Percentiles rank a stretch among this genome's conserved stretches.
Conservation (phyloP, 2,329 filamentous ascomycete species). For the Tolypocladium inflatum region DNA sequence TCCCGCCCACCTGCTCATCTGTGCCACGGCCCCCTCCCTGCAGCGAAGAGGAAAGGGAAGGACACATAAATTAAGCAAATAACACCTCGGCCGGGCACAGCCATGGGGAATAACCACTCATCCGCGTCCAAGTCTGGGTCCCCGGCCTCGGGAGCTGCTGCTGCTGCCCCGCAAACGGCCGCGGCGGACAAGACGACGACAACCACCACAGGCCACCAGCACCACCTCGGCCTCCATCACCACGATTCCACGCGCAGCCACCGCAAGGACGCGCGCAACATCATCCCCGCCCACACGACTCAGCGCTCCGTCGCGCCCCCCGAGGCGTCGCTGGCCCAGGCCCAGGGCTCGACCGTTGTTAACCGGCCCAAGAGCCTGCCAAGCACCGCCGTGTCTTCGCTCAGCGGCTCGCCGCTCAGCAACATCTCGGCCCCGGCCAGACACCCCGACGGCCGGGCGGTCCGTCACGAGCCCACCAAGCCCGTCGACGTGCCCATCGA, state of each 20-base stretch:
- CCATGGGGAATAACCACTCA: conserved; percentile 29
- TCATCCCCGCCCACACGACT: conserved; percentile 44
- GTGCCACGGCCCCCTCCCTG: background rate
- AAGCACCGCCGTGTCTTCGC: conserved; percentile 37
- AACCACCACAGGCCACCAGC: conserved; percentile 1
- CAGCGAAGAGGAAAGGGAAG: background rate
- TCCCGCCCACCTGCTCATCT: background rate
- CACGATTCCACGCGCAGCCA: conserved; percentile 19
- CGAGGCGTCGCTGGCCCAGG: conserved; percentile 52
- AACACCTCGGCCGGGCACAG: background rate
- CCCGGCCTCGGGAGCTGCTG: conserved; percentile 14
- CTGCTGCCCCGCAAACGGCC: conserved; percentile 9
- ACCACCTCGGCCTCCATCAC: conserved; percentile 3
- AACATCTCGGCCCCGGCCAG: conserved; percentile 19
- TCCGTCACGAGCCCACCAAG: conserved; percentile 34
- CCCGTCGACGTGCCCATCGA: conserved; percentile 48
- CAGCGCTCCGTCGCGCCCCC: conserved; percentile 50
- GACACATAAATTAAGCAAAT: background rate
- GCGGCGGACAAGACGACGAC: conserved; percentile 11
- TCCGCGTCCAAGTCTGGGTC: conserved; percentile 26
- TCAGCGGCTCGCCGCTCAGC: conserved; percentile 37
- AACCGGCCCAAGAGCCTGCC: conserved; percentile 37
- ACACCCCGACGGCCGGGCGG: conserved; percentile 13
- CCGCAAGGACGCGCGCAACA: conserved; percentile 32
- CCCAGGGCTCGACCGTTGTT: conserved; percentile 44